A percentile compares a stretch with the other conserved stretches of the same genome.
These are phyloP conservation scores for Rhytidiadelphus loreus DNA, from an alignment of 225 moss, liverwort and hornwort genomes.

Conservation along the genomic window DNA sequence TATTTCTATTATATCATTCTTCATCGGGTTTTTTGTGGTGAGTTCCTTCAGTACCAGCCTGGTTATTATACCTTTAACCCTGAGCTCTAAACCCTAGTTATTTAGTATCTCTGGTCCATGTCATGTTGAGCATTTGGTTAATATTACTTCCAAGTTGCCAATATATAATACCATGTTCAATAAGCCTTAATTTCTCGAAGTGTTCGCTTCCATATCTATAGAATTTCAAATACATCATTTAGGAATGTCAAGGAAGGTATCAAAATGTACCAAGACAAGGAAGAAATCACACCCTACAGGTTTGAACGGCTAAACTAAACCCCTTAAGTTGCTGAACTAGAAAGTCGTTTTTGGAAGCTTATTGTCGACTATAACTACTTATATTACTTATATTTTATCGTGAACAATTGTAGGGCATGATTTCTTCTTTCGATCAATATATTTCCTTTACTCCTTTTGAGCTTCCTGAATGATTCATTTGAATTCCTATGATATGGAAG, in stretches of 20 bases:
- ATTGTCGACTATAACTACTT: too few species aligned
- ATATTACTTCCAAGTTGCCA: too few species aligned
- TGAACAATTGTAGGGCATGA: not conserved
- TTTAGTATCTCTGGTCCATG: too few species aligned
- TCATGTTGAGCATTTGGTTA: not conserved
- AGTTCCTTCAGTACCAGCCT: not conserved
- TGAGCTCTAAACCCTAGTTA: not conserved
- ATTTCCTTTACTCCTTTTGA: not conserved
- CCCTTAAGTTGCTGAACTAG: too few species aligned
- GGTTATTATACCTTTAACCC: not conserved
- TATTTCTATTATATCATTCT: conserved; percentile 53
- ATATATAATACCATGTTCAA: not conserved
- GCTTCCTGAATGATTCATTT: not conserved
- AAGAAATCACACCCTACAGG: not conserved
- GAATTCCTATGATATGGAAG: not conserved
- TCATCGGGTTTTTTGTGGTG: conserved; percentile 70
- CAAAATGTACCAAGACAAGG: not conserved
- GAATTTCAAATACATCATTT: not conserved
- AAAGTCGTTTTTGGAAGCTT: not conserved
- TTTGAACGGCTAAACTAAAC: not conserved
- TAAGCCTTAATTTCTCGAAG: not conserved
- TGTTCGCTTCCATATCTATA: not conserved
- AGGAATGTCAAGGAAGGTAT: not conserved
- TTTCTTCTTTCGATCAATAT: not conserved
- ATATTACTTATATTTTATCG: not conserved